Base-by-base conservation (phyloP, 2,329 filamentous ascomycete species). In the Beauveria sp. region DNA sequence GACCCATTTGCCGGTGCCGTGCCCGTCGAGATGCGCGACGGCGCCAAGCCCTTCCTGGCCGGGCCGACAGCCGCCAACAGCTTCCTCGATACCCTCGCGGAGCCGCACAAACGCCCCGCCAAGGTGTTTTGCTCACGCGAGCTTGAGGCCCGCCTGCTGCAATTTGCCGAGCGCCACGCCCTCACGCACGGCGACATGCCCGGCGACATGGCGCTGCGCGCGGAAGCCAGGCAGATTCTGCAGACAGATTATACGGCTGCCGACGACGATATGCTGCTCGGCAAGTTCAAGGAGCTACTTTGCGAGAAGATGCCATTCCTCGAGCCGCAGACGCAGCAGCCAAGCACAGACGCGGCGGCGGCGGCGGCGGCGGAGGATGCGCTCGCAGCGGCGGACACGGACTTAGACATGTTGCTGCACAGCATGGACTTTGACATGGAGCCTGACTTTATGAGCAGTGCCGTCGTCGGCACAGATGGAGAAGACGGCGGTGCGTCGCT, bases 111-210 rank as follows among this genome's bases (percentile, higher is more conserved):
- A 16, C 76, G 77, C 10, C 81, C 80, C 0, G 79, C 81, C 0
- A 70, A 71, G 9, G 76, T 86, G 0, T 87, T 87, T 69, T 85
- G 82, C 70, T 83, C 80, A 20, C 75, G 81, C 7, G 82, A 86
- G 67, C 75, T 87, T 24, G 84, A 87, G 69, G 73, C 69, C n/a
- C 82, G 80, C 2, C 72, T 87, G 16, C 69, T 75, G 12, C 75
- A 77, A 20, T 83, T 79, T 65, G 80, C 83, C 6, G 72, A 75
- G 34, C 67, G 70, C 2, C 72, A 79, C 63, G 66, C 80, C 7
- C 66, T 70, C 6, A 69, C 68, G 5, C 72, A 69, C 1, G 77
- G 76, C 3, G 67, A 66, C 5, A 76, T 83, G 63, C 84, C 84
- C 0, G 69, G 68, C 2, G 82, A 86, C 66, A 76, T 75, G 3